A percentile compares a stretch with the other conserved stretches of the same genome.
Evolutionary conservation across 2,329 filamentous ascomycete genomes (phyloP).

Genomic region (Sphaerulina vaccinii): DNA sequence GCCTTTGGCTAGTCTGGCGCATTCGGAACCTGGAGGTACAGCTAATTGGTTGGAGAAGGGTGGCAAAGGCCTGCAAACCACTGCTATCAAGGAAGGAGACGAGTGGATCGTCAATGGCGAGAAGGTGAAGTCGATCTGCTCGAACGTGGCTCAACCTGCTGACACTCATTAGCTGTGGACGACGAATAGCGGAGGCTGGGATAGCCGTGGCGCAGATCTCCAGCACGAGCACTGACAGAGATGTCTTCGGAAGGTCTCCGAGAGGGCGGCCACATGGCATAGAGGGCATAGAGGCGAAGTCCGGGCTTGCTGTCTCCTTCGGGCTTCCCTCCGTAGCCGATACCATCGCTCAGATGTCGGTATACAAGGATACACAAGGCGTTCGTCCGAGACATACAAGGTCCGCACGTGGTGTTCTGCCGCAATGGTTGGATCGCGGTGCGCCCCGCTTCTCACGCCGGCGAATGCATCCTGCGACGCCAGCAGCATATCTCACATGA

Average conservation of each 20-base stretch:
- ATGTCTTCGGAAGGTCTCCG: too few relatives aligned
- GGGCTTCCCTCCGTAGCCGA: background rate
- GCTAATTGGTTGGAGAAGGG: constrained; percentile 56
- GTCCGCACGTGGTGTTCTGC: background rate
- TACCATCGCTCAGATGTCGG: background rate
- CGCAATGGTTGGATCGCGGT: background rate
- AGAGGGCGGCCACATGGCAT: too few relatives aligned
- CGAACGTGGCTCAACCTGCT: background rate
- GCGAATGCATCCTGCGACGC: too few relatives aligned
- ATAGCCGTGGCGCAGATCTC: constrained; percentile 52
- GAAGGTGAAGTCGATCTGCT: constrained; percentile 41
- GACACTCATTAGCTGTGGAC: constrained; percentile 50
- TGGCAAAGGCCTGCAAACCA: constrained; percentile 50
- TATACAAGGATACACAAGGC: background rate
- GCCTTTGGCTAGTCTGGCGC: constrained; percentile 53
- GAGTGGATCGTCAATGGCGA: constrained; percentile 56
- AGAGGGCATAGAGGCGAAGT: too few relatives aligned
- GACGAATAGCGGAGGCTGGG: constrained; percentile 56
- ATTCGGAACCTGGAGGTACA: constrained; percentile 53
- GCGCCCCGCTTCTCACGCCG: too few relatives aligned
- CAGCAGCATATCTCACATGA: too few relatives aligned
- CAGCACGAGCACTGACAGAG: too few relatives aligned
- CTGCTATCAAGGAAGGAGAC: constrained; percentile 49
- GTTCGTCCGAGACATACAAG: background rate
- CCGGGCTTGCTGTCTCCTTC: background rate